Conservation (phyloP, 2,329 filamentous ascomycete species). For the Trichoderma brevicompactum region DNA sequence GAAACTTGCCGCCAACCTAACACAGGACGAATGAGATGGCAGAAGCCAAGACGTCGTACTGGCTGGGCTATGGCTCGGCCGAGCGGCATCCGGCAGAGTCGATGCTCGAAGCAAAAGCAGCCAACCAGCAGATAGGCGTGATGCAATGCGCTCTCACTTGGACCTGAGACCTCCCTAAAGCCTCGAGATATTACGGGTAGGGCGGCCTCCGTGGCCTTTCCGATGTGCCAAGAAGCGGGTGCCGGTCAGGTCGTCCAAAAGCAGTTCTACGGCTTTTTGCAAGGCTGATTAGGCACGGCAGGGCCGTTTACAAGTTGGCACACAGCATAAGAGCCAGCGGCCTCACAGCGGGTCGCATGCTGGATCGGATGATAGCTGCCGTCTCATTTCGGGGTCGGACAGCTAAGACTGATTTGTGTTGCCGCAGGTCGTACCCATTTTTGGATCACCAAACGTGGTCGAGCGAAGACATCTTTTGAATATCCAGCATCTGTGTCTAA, state of each 20-base stretch:
- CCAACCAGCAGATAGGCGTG: neutral
- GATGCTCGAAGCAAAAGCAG: neutral
- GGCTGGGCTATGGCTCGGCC: neutral
- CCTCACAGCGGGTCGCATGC: constrained; percentile 13
- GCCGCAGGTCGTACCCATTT: too few species aligned
- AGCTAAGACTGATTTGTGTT: neutral
- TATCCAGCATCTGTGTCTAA: too few species aligned
- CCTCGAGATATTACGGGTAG: neutral
- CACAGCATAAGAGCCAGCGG: neutral
- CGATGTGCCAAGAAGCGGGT: neutral
- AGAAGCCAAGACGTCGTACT: neutral
- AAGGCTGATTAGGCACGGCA: constrained; percentile 17
- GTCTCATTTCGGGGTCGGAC: neutral
- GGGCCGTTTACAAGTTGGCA: neutral
- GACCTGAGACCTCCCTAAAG: neutral
- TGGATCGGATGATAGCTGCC: neutral
- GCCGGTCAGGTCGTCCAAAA: neutral
- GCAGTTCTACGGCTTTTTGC: neutral
- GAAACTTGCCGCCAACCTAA: too few species aligned
- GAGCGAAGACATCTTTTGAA: neutral
- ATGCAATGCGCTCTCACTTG: neutral
- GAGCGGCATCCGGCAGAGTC: neutral
- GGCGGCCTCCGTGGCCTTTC: constrained; percentile 11
- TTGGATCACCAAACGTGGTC: too few species aligned
- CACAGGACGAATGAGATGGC: neutral